A percentile compares a stretch with the other conserved stretches of the same genome.
Evolutionary conservation across 805 yeast species (phyloP).

Genomic region (Wickerhamomyces ciferrii): DNA sequence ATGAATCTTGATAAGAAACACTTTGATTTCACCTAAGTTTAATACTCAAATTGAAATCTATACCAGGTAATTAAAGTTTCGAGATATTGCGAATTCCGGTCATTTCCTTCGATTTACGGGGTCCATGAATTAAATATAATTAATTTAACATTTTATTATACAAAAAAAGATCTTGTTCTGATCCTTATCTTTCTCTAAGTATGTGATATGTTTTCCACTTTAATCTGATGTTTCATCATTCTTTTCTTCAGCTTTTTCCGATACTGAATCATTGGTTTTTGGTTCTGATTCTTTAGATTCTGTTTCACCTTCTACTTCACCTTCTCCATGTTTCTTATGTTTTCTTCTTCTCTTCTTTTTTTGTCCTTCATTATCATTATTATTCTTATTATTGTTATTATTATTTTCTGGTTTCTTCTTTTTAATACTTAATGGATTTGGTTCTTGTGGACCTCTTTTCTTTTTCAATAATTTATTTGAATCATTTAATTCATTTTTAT

Average conservation of each 20-base stretch:
- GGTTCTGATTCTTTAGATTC: background rate
- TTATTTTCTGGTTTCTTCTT: slow-evolving; percentile 47
- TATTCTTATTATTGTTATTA: slow-evolving; percentile 7
- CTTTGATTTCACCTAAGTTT: too few species aligned
- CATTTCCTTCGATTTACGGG: too few species aligned
- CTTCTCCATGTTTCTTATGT: slow-evolving; percentile 6
- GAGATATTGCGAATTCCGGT: too few species aligned
- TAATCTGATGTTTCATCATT: background rate
- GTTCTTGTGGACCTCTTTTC: slow-evolving; percentile 70
- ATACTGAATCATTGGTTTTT: background rate
- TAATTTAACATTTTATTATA: too few species aligned
- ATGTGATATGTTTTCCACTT: background rate
- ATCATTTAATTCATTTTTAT: slow-evolving; percentile 20
- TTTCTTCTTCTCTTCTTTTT: slow-evolving; percentile 18
- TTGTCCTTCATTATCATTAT: slow-evolving; percentile 6
- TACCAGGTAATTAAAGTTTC: too few species aligned
- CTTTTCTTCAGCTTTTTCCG: background rate
- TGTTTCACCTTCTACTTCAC: background rate
- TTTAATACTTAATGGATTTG: slow-evolving; percentile 88
- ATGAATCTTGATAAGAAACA: too few species aligned
- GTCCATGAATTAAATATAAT: too few species aligned
- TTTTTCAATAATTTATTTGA: slow-evolving; percentile 30
- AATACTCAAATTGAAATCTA: too few species aligned
- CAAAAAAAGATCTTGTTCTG: background rate
- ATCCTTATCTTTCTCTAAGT: background rate